Conservation (phyloP, 352 stramenopile genomes). For the Phytophthora cryptogea region DNA sequence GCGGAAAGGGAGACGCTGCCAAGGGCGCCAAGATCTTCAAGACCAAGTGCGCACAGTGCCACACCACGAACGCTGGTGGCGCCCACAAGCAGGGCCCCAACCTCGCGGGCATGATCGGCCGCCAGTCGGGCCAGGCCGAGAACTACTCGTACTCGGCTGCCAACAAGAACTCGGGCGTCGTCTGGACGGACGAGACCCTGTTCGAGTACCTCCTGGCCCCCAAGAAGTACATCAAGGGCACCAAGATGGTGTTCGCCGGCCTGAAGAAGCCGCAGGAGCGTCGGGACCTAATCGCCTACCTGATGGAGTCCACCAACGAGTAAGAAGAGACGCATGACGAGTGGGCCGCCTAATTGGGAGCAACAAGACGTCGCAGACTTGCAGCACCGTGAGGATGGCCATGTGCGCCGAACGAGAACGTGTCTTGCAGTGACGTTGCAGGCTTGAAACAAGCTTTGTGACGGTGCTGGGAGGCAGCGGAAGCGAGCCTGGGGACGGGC, state of each 20-base stretch:
- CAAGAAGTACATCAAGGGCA: constrained; percentile 99
- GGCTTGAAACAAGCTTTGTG: neutral
- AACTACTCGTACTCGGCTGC: constrained; percentile 98
- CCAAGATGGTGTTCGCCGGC: constrained; percentile 99
- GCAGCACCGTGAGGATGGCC: constrained; percentile 8
- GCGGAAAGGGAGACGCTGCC: constrained; percentile 70
- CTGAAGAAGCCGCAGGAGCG: constrained; percentile 98
- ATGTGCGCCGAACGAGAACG: constrained; percentile 9
- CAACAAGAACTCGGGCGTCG: constrained; percentile 98
- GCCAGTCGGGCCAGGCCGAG: constrained; percentile 95
- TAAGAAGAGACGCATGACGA: constrained; percentile 7
- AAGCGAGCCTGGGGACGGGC: constrained; percentile 2
- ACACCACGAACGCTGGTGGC: constrained; percentile 89
- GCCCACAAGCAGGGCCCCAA: constrained; percentile 99
- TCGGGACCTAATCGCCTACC: constrained; percentile 98
- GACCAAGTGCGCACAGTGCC: constrained; percentile 97
- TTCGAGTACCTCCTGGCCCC: constrained; percentile 99
- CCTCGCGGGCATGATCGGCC: constrained; percentile 96
- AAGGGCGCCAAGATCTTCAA: constrained; percentile 97
- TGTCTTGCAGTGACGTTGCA: neutral
- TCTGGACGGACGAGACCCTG: constrained; percentile 97
- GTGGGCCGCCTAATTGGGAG: constrained; percentile 11
- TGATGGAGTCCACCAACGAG: constrained; percentile 85
- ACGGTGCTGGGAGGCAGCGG: neutral
- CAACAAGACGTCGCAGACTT: constrained; percentile 5